These are phyloP conservation scores for Senna tora DNA, from an alignment of 306 rosid genomes.

Conservation along the genomic window DNA sequence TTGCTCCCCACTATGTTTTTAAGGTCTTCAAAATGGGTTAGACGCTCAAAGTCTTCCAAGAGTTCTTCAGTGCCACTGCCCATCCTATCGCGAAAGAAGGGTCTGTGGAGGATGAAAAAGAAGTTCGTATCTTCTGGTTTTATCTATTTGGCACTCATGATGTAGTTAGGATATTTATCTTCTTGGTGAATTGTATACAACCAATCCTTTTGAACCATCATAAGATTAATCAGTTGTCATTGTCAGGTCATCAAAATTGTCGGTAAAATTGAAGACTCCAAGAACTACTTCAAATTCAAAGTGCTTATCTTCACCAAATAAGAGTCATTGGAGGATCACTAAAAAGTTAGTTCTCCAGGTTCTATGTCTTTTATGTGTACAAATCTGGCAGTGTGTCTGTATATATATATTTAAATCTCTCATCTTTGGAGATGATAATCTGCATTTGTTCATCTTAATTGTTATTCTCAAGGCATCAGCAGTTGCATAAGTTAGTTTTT, in stretches of 20 bases:
- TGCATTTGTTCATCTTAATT: slow-evolving; percentile 32
- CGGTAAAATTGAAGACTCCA: slow-evolving; percentile 59
- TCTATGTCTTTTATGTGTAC: slow-evolving; percentile 18
- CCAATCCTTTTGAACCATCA: slow-evolving; percentile 9
- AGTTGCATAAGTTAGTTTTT: slow-evolving; percentile 87
- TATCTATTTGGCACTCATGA: slow-evolving; percentile 31
- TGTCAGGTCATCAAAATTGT: slow-evolving; percentile 67
- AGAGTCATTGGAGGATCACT: slow-evolving; percentile 80
- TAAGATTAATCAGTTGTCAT: slow-evolving; percentile 35
- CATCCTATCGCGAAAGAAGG: slow-evolving; percentile 47
- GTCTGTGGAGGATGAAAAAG: slow-evolving; percentile 55
- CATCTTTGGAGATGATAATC: slow-evolving; percentile 26
- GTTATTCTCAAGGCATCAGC: slow-evolving; percentile 66
- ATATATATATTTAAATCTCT: neutral
- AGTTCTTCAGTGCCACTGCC: slow-evolving; percentile 49
- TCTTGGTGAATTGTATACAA: slow-evolving; percentile 27
- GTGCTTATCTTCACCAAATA: slow-evolving; percentile 55
- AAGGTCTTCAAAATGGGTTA: slow-evolving; percentile 58
- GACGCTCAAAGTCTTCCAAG: slow-evolving; percentile 51
- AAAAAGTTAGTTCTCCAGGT: slow-evolving; percentile 58
- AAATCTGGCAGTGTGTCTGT: slow-evolving; percentile 6
- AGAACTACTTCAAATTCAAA: slow-evolving; percentile 52
- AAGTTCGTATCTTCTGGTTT: slow-evolving; percentile 55
- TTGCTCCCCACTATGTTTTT: slow-evolving; percentile 37
- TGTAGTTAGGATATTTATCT: slow-evolving; percentile 35